A percentile compares a stretch with the other conserved stretches of the same genome.
Evolutionary conservation across 805 yeast species (phyloP).

Genomic region (Ogataea naganishii): DNA sequence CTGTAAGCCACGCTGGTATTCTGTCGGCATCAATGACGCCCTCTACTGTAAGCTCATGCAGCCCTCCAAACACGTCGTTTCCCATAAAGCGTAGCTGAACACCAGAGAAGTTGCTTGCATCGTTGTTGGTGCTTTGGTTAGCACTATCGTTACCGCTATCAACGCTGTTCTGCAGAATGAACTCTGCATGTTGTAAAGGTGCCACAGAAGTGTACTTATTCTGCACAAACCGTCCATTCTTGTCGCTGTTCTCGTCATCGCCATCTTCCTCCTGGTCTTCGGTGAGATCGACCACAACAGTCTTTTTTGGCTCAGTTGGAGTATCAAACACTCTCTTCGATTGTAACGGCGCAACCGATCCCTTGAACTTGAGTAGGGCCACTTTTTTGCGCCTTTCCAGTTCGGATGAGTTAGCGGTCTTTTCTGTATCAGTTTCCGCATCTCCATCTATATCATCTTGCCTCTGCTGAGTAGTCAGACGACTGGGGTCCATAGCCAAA

Average conservation of each 20-base stretch:
- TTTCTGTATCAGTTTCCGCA: slow-evolving; percentile 6
- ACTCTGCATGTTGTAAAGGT: slow-evolving; percentile 49
- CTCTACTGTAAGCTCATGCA: slow-evolving; percentile 54
- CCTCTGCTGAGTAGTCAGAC: slow-evolving; percentile 2
- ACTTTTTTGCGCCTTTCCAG: slow-evolving; percentile 24
- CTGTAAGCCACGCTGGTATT: slow-evolving; percentile 73
- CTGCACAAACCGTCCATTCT: slow-evolving; percentile 9
- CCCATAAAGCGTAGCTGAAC: slow-evolving; percentile 41
- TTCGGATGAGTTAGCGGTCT: slow-evolving; percentile 6
- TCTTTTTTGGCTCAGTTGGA: slow-evolving; percentile 15
- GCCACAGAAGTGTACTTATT: slow-evolving; percentile 43
- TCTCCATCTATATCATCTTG: slow-evolving; percentile 11
- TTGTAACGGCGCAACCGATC: slow-evolving; percentile 29
- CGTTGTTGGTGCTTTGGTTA: slow-evolving; percentile 14
- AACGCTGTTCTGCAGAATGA: slow-evolving; percentile 27
- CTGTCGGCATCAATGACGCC: slow-evolving; percentile 41
- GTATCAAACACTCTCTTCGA: slow-evolving; percentile 33
- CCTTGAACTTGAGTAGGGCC: slow-evolving; percentile 57
- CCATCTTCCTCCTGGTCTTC: slow-evolving; percentile 2
- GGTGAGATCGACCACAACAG: slow-evolving; percentile 11
- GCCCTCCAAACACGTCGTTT: slow-evolving; percentile 67
- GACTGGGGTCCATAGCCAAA: slow-evolving; percentile 21
- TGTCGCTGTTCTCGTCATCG: slow-evolving; percentile 13
- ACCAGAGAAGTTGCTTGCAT: slow-evolving; percentile 12
- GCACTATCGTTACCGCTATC: neutral